Evolutionary conservation across 208 protist species (phyloP).

Genomic region (Trypanosoma grayi): DNA sequence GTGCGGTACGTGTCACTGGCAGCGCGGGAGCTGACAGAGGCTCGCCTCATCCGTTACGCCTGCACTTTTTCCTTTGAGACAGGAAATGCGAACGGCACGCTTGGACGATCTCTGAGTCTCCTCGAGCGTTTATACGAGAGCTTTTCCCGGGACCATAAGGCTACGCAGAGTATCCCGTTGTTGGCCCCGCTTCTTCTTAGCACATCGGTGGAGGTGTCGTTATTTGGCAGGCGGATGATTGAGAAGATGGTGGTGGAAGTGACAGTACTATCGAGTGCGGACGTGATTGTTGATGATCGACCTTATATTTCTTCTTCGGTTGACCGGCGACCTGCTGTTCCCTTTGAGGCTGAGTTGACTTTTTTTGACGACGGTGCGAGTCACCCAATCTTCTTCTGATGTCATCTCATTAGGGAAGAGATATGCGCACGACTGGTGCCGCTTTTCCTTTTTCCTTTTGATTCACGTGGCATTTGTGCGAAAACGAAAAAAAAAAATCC

Average conservation of each 20-base stretch:
- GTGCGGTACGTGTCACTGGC: conserved; percentile 22
- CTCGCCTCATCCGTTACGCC: conserved; percentile 14
- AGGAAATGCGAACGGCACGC: background rate
- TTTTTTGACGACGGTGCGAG: background rate
- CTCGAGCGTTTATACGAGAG: conserved; percentile 28
- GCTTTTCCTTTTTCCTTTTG: conserved; percentile 4
- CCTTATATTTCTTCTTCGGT: too few species aligned
- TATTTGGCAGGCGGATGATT: conserved; percentile 25
- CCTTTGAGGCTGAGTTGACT: background rate
- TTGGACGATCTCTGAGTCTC: conserved; percentile 25
- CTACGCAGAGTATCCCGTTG: conserved; percentile 38
- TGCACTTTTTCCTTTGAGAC: background rate
- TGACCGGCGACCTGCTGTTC: background rate
- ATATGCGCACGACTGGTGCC: background rate
- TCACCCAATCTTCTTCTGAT: background rate
- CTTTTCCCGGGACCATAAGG: conserved; percentile 40
- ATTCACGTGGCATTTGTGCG: background rate
- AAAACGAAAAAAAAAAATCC: too few species aligned
- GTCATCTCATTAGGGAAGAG: background rate
- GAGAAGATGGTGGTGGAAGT: conserved; percentile 11
- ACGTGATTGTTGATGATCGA: background rate
- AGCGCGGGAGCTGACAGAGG: conserved; percentile 30
- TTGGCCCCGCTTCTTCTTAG: conserved; percentile 43
- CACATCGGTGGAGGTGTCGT: conserved; percentile 16
- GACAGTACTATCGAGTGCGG: background rate